A percentile compares a stretch with the other conserved stretches of the same genome.
These are phyloP conservation scores for Blastobotrys proliferans DNA, from an alignment of 1,139 yeast genomes.

Conservation along the genomic window DNA sequence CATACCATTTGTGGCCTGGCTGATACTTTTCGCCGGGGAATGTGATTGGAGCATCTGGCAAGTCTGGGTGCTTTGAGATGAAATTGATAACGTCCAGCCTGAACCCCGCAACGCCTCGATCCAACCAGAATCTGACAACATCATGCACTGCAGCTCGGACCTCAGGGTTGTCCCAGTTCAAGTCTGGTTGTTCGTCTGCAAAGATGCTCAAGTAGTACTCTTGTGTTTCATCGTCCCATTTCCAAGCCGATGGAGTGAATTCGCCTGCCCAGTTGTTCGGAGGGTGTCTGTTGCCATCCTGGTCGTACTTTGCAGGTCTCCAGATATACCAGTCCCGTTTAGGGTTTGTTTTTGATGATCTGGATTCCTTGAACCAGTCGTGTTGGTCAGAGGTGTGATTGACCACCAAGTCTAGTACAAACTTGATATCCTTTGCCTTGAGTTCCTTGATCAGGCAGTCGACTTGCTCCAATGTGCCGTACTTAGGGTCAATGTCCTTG, in stretches of 20 bases:
- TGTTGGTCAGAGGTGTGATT: slow-evolving; percentile 58
- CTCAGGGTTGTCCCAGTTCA: slow-evolving; percentile 57
- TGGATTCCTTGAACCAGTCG: slow-evolving; percentile 54
- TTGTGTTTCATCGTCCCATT: slow-evolving; percentile 47
- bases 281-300: slow-evolving; percentile 47
- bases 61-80: slow-evolving; percentile 48
- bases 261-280: slow-evolving; percentile 56
- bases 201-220: slow-evolving; percentile 55
- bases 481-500: slow-evolving; percentile 46
- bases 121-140: slow-evolving; percentile 52
- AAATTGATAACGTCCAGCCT: slow-evolving; percentile 54
- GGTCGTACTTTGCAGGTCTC: slow-evolving; percentile 43
- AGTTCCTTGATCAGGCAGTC: slow-evolving; percentile 45
- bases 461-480: slow-evolving; percentile 53
- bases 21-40: no score
- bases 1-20: no score
- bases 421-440: slow-evolving; percentile 48
- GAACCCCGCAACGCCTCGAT: slow-evolving; percentile 56
- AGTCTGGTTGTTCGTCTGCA: slow-evolving; percentile 53
- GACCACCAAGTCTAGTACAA: slow-evolving; percentile 53
- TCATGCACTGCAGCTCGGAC: slow-evolving; percentile 50
- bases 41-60: slow-evolving; percentile 49
- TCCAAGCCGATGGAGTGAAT: slow-evolving; percentile 50
- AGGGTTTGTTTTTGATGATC: slow-evolving; percentile 47
- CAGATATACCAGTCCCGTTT: slow-evolving; percentile 63